A percentile compares a stretch with the other conserved stretches of the same genome.
Conservation (phyloP, 768 basidiomycete genomes). For the Tricholoma sp. region DNA sequence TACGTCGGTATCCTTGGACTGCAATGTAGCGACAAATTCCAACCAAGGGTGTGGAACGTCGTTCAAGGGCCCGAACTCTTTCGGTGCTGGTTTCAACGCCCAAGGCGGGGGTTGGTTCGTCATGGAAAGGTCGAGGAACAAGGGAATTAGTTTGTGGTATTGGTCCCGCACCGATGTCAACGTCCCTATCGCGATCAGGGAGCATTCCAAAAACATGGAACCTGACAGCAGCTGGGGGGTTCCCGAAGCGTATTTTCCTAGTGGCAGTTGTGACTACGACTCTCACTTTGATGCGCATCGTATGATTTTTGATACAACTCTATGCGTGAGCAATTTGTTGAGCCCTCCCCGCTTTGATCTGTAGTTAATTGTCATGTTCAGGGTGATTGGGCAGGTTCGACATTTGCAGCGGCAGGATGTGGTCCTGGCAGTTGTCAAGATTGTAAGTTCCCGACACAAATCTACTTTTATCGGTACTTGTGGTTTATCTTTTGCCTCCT, state of each 20-base stretch:
- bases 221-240: conserved; percentile 32
- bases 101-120: conserved; percentile 59
- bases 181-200: conserved; percentile 39
- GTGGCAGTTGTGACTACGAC: conserved; percentile 44
- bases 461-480: not conserved
- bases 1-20: conserved; percentile 35
- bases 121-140: conserved; percentile 34
- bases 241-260: conserved; percentile 47
- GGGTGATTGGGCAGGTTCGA: conserved; percentile 52
- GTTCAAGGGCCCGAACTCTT: conserved; percentile 34
- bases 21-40: conserved; percentile 43
- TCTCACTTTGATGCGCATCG: conserved; percentile 47
- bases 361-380: conserved; percentile 13
- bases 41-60: conserved; percentile 61
- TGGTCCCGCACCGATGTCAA: conserved; percentile 42
- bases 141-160: conserved; percentile 58
- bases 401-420: conserved; percentile 38
- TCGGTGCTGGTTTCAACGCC: conserved; percentile 44
- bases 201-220: conserved; percentile 12
- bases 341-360: not conserved
- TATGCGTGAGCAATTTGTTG: conserved; percentile 41
- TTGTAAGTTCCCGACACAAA: conserved; percentile 33
- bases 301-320: conserved; percentile 56
- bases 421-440: conserved; percentile 33
- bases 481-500: no score